Evolutionary conservation across 2,329 filamentous ascomycete species (phyloP), one percentile per base, ranked within the genome.

Genomic region (Trichoderma atrobrunneum): DNA sequence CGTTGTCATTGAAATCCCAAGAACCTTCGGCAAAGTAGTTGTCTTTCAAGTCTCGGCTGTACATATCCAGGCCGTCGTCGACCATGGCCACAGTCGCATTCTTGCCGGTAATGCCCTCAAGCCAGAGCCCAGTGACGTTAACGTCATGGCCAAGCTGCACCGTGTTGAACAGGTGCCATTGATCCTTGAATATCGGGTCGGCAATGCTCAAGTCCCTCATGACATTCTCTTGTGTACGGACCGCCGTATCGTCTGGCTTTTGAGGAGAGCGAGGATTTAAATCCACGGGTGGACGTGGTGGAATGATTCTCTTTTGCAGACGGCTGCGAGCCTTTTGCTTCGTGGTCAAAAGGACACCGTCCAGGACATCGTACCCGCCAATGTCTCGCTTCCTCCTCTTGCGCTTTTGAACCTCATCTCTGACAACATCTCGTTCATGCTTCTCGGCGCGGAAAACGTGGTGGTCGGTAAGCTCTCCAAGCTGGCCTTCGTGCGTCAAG

Each of bases 11-110:
- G 85, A 97, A 99, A 82, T 99, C 96, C 83, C 92, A 98, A 3
- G 95, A 98, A 30, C 96, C 96, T 72, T 90, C 89, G 1, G 94
- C 92, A 79, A 95, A 98, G 83, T 98, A 99, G 81, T 99, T 99
- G 77, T 90, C 92, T 81, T 93, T 95, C 60, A 99, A 84, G 80
- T 99, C 96, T 30, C 93, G 88, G 84, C 95, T 98, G 83, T 97
- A 89, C 92, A 99, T 96, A 79, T 99, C 96, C 75, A 99, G 82
- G 0, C 96, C 96, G 82, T 99, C 96, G 78, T 99, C 96, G 4
- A 99, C 93, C 76, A 99, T 96, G 70, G 95, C 95, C 2, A 97
- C 94, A 1, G 93, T 97, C 21, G 92, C 88, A 73, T 95, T 95
- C 77, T 93, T 89, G 69, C 96, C 96, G 0, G 95, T 98, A 72